phyloP scores from a whole-genome alignment of 2,329 filamentous ascomycete genomes.

The Leptographium lundbergii region DNA sequence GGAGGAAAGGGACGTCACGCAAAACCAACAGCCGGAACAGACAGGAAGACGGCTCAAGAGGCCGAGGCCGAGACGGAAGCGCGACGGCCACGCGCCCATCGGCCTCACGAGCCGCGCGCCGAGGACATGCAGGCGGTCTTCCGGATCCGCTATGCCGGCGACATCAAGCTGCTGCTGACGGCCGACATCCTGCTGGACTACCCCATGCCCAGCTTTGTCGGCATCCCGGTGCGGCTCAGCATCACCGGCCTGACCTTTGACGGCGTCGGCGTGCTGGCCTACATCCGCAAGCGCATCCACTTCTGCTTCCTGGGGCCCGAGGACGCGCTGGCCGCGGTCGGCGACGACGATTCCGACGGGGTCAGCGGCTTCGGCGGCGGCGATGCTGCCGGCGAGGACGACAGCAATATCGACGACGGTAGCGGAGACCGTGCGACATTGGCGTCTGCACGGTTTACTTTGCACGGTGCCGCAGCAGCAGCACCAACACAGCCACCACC shows the following conservation, averaged over 20 bases:
- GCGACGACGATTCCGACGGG: constrained; percentile 27
- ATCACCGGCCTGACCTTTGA: constrained; percentile 94
- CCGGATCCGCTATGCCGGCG: constrained; percentile 77
- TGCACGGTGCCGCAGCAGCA: background rate
- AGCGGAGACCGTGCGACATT: background rate
- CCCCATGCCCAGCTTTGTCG: constrained; percentile 95
- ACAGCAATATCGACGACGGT: constrained; percentile 8
- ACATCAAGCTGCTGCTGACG: constrained; percentile 77
- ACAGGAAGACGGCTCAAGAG: background rate
- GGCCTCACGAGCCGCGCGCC: constrained; percentile 48
- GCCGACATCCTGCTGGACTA: constrained; percentile 95
- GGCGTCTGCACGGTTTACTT: background rate
- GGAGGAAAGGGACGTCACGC: background rate
- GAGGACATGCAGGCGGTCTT: constrained; percentile 92
- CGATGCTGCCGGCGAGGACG: constrained; percentile 20
- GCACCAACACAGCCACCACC: background rate
- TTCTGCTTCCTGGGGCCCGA: constrained; percentile 93
- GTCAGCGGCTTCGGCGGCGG: constrained; percentile 12
- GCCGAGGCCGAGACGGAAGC: background rate
- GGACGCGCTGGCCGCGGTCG: constrained; percentile 66
- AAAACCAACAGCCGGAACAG: too few relatives aligned
- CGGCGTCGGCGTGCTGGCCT: constrained; percentile 81
- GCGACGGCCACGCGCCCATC: constrained; percentile 9
- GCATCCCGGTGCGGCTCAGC: constrained; percentile 85
- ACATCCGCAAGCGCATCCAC: constrained; percentile 78